Percentiles rank a stretch among this genome's conserved stretches.
Evolutionary conservation across 2,329 filamentous ascomycete genomes (phyloP).

Genomic region (Rutstroemia sp.): DNA sequence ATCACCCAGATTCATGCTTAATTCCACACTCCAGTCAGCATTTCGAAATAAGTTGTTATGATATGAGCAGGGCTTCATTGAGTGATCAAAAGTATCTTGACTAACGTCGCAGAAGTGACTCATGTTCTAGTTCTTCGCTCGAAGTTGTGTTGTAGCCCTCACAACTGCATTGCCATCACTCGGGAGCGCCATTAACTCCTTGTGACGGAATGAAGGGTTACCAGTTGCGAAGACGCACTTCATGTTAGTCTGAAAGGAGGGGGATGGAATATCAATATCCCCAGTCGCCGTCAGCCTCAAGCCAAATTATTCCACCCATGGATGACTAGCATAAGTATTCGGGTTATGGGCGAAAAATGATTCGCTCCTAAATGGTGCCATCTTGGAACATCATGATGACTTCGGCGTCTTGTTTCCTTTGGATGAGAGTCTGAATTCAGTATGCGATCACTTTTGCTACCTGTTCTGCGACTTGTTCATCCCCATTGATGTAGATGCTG

Average conservation of each 20-base stretch:
- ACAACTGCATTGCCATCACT: background rate
- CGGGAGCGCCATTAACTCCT: background rate
- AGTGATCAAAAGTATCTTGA: no score
- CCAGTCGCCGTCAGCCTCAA: background rate
- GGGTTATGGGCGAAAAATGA: background rate
- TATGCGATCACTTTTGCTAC: no score
- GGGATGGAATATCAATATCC: background rate
- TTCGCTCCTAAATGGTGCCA: background rate
- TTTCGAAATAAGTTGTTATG: no score
- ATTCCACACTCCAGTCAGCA: no score
- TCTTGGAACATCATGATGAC: background rate
- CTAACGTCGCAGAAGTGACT: background rate
- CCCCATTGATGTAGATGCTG: no score
- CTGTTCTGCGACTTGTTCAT: no score
- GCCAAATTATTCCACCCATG: background rate
- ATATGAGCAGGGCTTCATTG: no score
- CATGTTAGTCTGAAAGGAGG: constrained; percentile 4
- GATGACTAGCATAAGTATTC: background rate
- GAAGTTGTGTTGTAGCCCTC: background rate
- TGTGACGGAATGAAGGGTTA: background rate
- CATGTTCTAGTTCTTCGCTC: background rate
- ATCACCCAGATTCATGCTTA: no score
- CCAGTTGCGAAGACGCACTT: constrained; percentile 3
- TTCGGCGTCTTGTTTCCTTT: background rate
- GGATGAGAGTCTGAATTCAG: background rate